phyloP scores from a whole-genome alignment of 345 rosid genomes.

The Euphorbia lathyris region DNA sequence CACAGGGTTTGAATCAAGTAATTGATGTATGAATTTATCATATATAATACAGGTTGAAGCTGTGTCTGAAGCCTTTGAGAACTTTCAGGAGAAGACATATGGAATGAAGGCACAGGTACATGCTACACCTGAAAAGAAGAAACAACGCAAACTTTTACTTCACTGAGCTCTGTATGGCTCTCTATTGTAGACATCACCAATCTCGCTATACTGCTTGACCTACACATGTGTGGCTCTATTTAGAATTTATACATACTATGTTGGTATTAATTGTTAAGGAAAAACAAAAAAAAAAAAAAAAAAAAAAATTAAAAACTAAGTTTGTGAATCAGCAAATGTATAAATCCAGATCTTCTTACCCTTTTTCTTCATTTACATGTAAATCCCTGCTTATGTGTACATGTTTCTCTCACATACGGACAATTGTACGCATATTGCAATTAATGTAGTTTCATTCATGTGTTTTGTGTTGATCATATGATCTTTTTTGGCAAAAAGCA shows the following conservation, averaged over 20 bases:
- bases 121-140: conserved; percentile 21
- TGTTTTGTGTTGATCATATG: neutral
- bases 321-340: conserved; percentile 8
- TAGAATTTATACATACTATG: neutral
- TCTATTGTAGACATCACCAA: neutral
- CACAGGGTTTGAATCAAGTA: neutral
- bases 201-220: neutral
- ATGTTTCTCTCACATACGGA: neutral
- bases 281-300: neutral
- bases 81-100: conserved; percentile 37
- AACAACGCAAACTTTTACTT: too few relatives aligned
- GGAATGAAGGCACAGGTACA: conserved; percentile 19
- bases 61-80: conserved; percentile 46
- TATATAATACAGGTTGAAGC: conserved; percentile 33
- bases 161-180: neutral
- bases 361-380: neutral
- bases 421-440: neutral
- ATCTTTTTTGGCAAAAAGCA: too few relatives aligned
- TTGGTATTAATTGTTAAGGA: neutral
- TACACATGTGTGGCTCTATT: neutral
- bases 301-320: neutral
- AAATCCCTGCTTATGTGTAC: neutral
- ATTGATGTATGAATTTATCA: neutral
- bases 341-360: neutral
- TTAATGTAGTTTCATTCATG: neutral